Evolutionary conservation across 805 yeast species (phyloP).

Genomic region (Ogataea sp.): DNA sequence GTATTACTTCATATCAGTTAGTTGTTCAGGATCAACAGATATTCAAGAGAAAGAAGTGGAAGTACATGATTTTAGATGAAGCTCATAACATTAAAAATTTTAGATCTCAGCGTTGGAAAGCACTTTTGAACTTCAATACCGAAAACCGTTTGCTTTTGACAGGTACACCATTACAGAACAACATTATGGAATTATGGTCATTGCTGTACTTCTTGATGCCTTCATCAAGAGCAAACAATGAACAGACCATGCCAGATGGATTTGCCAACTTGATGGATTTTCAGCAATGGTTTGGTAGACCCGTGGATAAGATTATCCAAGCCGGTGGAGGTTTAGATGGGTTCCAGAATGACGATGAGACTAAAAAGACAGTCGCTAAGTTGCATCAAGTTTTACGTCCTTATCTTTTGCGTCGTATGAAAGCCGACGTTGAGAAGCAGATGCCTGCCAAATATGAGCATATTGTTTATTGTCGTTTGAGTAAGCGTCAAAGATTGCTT

Average conservation of each 20-base stretch:
- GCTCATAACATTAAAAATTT: slow-evolving; percentile 97
- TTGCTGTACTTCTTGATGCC: slow-evolving; percentile 94
- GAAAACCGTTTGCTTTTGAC: slow-evolving; percentile 81
- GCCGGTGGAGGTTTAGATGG: slow-evolving; percentile 37
- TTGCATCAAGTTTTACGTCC: slow-evolving; percentile 93
- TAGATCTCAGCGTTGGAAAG: slow-evolving; percentile 96
- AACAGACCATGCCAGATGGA: slow-evolving; percentile 81
- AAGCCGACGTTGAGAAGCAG: slow-evolving; percentile 95
- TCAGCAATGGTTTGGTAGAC: slow-evolving; percentile 98
- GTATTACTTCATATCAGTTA: slow-evolving; percentile 93
- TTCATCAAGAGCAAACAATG: slow-evolving; percentile 48
- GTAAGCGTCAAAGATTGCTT: slow-evolving; percentile 83
- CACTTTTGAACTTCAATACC: slow-evolving; percentile 86
- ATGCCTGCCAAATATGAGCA: slow-evolving; percentile 99
- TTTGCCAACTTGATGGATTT: slow-evolving; percentile 94
- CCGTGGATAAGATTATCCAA: slow-evolving; percentile 88
- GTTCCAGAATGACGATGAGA: slow-evolving; percentile 58
- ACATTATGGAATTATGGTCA: slow-evolving; percentile 94
- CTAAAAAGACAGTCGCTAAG: slow-evolving; percentile 76
- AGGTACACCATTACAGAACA: slow-evolving; percentile 96
- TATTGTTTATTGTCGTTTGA: slow-evolving; percentile 81
- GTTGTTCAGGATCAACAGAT: slow-evolving; percentile 97
- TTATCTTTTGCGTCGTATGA: slow-evolving; percentile 80
- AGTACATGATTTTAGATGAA: slow-evolving; percentile 93
- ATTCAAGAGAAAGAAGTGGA: slow-evolving; percentile 89